Evolutionary conservation across 169 alveolate species (phyloP), one percentile per base, ranked within the genome.

Genomic region (Amoebophrya sp.): DNA sequence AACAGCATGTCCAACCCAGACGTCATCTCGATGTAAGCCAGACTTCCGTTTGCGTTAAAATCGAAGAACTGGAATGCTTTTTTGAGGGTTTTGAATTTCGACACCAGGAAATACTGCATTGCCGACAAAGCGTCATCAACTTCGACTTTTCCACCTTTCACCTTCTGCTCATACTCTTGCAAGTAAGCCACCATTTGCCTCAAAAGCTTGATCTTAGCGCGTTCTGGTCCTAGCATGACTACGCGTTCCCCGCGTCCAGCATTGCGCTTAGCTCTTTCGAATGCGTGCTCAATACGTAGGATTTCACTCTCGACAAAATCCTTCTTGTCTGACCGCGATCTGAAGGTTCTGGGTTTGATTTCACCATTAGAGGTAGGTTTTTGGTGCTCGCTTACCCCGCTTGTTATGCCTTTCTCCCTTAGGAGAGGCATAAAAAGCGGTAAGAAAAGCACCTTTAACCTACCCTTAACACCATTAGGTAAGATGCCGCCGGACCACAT

Each of bases 151-250:
- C n/a, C n/a, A n/a, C n/a, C n/a, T n/a, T n/a, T n/a, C n/a, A n/a
- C n/a, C n/a, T n/a, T n/a, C n/a, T n/a, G n/a, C n/a, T n/a, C n/a
- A n/a, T n/a, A n/a, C n/a, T n/a, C n/a, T n/a, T n/a, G n/a, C n/a
- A n/a, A n/a, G n/a, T n/a, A n/a, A n/a, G n/a, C n/a, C n/a, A n/a
- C n/a, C n/a, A n/a, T n/a, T n/a, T n/a, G n/a, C n/a, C 83, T 29
- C 83, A 65, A 12, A 29, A 65, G 12, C 33, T 65, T 65, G 2
- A 65, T 36, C 83, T 65, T 65, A 1, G 83, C 83, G 18, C 83
- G 83, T 36, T 65, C 83, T 36, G 83, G 83, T 36, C 83, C 83
- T 0, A 65, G 83, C 83, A 65, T 65, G 26, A 65, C 83, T 36
- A 65, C 83, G 36, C 33, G 12, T 1, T 65, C 83, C 36, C 83